phyloP scores from a whole-genome alignment of 2,329 filamentous ascomycete genomes.

The Colletotrichum tamarilloi region DNA sequence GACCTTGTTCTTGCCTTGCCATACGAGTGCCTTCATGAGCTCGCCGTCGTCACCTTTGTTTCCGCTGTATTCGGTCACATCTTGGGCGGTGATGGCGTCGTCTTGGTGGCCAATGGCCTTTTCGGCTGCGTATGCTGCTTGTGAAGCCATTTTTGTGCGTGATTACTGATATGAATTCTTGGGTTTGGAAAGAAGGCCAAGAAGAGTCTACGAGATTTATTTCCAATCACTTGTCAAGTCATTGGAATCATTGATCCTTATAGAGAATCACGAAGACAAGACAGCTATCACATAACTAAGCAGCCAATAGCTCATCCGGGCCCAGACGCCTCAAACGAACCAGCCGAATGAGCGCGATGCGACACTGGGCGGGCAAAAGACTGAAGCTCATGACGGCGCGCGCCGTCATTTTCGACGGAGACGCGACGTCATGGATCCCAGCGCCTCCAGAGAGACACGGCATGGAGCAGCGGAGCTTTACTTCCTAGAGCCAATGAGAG shows the following conservation, averaged over 20 bases:
- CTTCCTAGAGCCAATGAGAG: constrained; percentile 13
- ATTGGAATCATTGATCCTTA: neutral
- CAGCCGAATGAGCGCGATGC: neutral
- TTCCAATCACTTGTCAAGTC: neutral
- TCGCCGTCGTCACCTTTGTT: constrained; percentile 59
- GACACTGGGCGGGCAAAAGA: neutral
- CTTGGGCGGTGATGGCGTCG: constrained; percentile 73
- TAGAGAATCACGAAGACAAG: neutral
- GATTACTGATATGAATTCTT: neutral
- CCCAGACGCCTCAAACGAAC: too few species aligned
- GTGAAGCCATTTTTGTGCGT: constrained; percentile 61
- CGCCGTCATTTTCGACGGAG: constrained; percentile 23
- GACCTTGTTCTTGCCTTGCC: constrained; percentile 86
- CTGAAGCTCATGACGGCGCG: constrained; percentile 19
- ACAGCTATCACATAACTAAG: neutral
- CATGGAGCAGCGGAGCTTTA: constrained; percentile 1
- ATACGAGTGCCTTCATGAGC: constrained; percentile 83
- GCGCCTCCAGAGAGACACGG: constrained; percentile 1
- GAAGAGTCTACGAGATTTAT: neutral
- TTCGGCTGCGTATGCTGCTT: constrained; percentile 76
- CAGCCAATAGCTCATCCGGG: neutral
- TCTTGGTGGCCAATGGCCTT: constrained; percentile 75
- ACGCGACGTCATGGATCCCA: constrained; percentile 28
- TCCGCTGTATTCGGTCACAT: constrained; percentile 70
- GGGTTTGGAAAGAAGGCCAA: neutral